These are phyloP conservation scores for Tricholoma furcatifolium DNA, from an alignment of 768 basidiomycete genomes.

Conservation along the genomic window DNA sequence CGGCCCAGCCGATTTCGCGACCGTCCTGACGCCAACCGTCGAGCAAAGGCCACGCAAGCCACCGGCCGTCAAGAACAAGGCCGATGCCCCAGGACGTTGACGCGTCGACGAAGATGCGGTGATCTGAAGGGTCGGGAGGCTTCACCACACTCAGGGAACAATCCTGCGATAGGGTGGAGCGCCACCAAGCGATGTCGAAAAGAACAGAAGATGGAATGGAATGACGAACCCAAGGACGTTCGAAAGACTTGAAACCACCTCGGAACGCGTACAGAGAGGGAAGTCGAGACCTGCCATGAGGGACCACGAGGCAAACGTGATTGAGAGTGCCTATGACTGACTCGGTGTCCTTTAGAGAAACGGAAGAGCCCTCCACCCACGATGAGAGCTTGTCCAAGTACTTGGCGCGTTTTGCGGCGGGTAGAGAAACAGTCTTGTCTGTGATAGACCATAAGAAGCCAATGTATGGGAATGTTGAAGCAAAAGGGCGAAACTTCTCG, in stretches of 20 bases:
- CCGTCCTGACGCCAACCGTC: constrained; percentile 17
- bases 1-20: constrained; percentile 25
- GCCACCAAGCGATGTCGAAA: constrained; percentile 28
- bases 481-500: constrained; percentile 27
- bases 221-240: constrained; percentile 12
- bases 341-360: constrained; percentile 21
- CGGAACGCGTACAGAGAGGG: constrained; percentile 27
- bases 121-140: constrained; percentile 12
- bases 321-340: constrained; percentile 31
- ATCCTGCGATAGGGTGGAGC: not conserved
- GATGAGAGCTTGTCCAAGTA: no score
- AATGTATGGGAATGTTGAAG: no score
- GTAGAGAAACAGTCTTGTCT: constrained; percentile 28
- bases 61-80: constrained; percentile 10
- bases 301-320: no score
- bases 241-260: constrained; percentile 18
- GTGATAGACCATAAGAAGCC: constrained; percentile 36
- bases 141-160: not conserved
- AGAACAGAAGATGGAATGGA: constrained; percentile 14
- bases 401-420: constrained; percentile 25
- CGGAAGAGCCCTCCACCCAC: constrained; percentile 13
- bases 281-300: no score
- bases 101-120: constrained; percentile 32
- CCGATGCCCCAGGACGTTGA: no score
- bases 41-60: no score